phyloP scores from a whole-genome alignment of 345 rosid species.

The Salix brachista region DNA sequence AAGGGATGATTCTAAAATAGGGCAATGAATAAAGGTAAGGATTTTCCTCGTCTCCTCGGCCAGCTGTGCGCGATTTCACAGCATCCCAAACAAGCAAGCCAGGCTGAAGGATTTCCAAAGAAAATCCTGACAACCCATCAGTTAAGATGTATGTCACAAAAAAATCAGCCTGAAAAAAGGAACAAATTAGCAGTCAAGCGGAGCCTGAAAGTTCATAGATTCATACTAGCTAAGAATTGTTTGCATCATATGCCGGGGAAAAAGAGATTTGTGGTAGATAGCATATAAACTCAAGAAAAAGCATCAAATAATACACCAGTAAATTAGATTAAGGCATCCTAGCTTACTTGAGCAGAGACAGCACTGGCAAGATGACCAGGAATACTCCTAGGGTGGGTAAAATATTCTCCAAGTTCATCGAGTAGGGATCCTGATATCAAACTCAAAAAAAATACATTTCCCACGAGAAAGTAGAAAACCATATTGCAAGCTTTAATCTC shows the following conservation, averaged over 20 bases:
- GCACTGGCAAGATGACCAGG: constrained; percentile 85
- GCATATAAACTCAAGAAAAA: background rate
- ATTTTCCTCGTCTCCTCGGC: constrained; percentile 49
- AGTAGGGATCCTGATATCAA: constrained; percentile 84
- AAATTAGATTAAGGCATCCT: background rate
- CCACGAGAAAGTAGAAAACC: constrained; percentile 89
- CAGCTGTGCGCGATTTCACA: constrained; percentile 39
- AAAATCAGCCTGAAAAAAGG: constrained; percentile 64
- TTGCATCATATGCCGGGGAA: no score
- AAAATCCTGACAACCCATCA: constrained; percentile 83
- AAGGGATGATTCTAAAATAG: constrained; percentile 71
- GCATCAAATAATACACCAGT: background rate
- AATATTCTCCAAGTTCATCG: constrained; percentile 74
- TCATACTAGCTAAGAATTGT: no score
- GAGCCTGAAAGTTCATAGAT: no score
- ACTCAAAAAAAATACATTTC: constrained; percentile 86
- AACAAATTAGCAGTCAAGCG: constrained; percentile 4
- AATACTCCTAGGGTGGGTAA: constrained; percentile 60
- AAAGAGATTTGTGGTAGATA: background rate
- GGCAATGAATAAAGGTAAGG: constrained; percentile 75
- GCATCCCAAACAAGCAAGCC: constrained; percentile 59
- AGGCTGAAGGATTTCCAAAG: constrained; percentile 75
- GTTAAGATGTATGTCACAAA: constrained; percentile 80
- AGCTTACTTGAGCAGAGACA: constrained; percentile 78
- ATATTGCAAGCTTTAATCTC: constrained; percentile 94